Base-by-base conservation (phyloP, 2,329 filamentous ascomycete genomes). In the Penicillium brevicompactum region DNA sequence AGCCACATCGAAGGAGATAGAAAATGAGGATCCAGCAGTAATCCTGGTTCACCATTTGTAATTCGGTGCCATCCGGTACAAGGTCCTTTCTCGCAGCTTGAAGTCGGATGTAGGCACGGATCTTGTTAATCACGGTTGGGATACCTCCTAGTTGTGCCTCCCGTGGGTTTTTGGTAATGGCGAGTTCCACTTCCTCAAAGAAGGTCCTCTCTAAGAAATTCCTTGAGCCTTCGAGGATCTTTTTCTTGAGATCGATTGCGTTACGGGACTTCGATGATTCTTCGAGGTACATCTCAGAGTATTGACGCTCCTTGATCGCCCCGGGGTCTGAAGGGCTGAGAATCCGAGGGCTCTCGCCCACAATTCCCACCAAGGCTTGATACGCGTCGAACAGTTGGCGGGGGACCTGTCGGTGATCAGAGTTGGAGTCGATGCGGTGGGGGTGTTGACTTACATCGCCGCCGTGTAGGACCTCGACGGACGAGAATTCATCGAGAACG, bases 11-110 rank as follows among this genome's bases (percentile, higher is more conserved):
- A 22, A 99, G 79, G 40, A 97, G 83, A 74, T 91, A 97, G 78
- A 95, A 99, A 43, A 99, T 87, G 47, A 97, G 83, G 42, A 92
- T 92, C 94, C 94, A 99, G 60, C 92, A 89, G 67, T 89, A 94
- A 70, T 96, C 92, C 49, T 89, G 86, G 41, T 87, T 86, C 46
- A 92, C 83, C 71, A 87, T 85, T 73, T 96, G 91, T 45, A 97
- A 80, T 61, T 93, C 87, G 4, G 87, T 85, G 58, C 88, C 90
- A 69, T 96, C 90, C 2, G 88, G 86, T 2, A 89, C 90, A 42
- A 97, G 83, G 68, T 96, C 91, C 74, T 92, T 96, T 56, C 91
- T 86, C 1, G 85, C 83, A 41, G 87, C 84, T 57, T 90, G 87
- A 55, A 97, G 82, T 46, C 92, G 87, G 64, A 99, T 91, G 69